Conservation (phyloP, 2,329 filamentous ascomycete genomes). For the Rosellinia necatrix region DNA sequence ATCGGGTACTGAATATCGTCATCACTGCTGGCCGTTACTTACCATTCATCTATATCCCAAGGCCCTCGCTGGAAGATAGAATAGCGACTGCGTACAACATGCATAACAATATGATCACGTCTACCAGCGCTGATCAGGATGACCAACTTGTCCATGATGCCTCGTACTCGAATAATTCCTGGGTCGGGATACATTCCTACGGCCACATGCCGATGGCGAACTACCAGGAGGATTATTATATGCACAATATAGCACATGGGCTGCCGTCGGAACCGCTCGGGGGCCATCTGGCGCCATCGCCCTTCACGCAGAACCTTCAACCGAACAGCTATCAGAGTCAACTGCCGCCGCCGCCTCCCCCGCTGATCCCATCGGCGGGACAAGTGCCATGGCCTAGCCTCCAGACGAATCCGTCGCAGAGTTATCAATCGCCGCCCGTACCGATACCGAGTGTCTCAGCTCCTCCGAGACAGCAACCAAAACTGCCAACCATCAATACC, state of each 20-base stretch:
- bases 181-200: constrained; percentile 65
- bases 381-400: constrained; percentile 75
- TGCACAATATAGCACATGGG: constrained; percentile 51
- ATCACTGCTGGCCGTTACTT: constrained; percentile 34
- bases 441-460: constrained; percentile 62
- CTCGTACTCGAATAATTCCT: constrained; percentile 52
- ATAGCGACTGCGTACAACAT: constrained; percentile 41
- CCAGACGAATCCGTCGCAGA: constrained; percentile 69
- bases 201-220: constrained; percentile 73
- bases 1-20: constrained; percentile 31
- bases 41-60: constrained; percentile 30
- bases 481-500: constrained; percentile 54
- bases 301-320: constrained; percentile 63
- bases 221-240: constrained; percentile 67
- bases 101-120: constrained; percentile 53
- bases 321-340: constrained; percentile 50
- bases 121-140: constrained; percentile 53
- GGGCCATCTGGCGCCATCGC: constrained; percentile 60
- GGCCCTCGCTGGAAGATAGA: constrained; percentile 29
- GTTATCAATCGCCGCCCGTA: constrained; percentile 63
- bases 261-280: constrained; percentile 56
- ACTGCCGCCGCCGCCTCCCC: constrained; percentile 68
- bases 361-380: constrained; percentile 70
- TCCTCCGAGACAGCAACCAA: constrained; percentile 57
- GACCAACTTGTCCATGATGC: constrained; percentile 50